Conservation (phyloP, 257 asterid species). For the Echium plantagineum region DNA sequence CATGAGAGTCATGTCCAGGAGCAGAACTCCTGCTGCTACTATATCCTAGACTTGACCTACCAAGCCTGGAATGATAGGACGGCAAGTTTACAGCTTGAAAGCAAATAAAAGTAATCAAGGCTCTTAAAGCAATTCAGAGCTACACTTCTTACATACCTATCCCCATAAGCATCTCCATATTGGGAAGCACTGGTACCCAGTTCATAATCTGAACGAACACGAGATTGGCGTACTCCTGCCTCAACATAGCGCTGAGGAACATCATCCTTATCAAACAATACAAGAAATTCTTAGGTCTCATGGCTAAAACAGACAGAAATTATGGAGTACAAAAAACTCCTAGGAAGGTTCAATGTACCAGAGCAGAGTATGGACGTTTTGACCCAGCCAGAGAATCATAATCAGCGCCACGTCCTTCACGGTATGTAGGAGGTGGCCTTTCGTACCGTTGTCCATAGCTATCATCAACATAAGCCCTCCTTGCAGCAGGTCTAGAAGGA, state of each 20-base stretch:
- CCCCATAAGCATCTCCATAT: constrained; percentile 72
- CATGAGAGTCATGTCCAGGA: constrained; percentile 75
- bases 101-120: neutral
- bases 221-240: constrained; percentile 72
- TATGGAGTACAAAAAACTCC: neutral
- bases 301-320: neutral
- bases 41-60: constrained; percentile 76
- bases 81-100: neutral
- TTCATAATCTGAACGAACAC: constrained; percentile 87
- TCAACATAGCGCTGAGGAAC: constrained; percentile 78
- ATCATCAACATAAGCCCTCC: constrained; percentile 81
- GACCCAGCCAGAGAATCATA: constrained; percentile 73
- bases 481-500: constrained; percentile 47
- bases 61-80: constrained; percentile 31
- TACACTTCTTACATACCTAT: constrained; percentile 38
- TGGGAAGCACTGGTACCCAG: constrained; percentile 59
- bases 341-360: constrained; percentile 29
- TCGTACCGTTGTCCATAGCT: constrained; percentile 70
- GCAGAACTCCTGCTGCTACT: constrained; percentile 64
- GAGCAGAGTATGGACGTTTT: constrained; percentile 68
- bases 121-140: neutral
- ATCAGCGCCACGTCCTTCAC: constrained; percentile 66
- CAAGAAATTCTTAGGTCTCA: neutral
- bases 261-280: constrained; percentile 46
- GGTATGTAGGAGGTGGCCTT: constrained; percentile 71